Base-by-base conservation (phyloP, 805 yeast genomes). In the Candida maesae region DNA sequence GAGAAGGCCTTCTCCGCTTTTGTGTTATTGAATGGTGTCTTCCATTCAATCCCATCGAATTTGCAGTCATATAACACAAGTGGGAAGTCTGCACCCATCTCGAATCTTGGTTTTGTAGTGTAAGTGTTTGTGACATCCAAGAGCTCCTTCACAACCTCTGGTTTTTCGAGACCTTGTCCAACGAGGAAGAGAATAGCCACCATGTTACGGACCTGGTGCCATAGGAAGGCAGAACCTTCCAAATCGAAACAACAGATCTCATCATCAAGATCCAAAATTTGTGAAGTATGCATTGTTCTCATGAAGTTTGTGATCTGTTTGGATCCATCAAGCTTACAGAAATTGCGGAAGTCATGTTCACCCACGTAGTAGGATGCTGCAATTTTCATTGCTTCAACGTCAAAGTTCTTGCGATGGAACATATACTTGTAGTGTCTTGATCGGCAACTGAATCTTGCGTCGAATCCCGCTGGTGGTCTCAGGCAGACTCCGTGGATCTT, bases 171-270 rank as follows among this genome's bases (percentile, higher is more conserved):
- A 13, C 68, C 68, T 60, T 89, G 95, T 1, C 96, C 99, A 7
- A 89, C 79, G 18, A 84, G 63, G 39, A 93, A 77, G 41, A 93
- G 60, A 10, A 84, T 68, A 0, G 95, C 96, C 67, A 89, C 77
- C 93, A 93, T 93, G 51, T 95, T 89, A 43, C 99, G 75, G 15
- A 93, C 99, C 63, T 93, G 99, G 60, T 93, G 98, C 98, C 98
- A 93, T 41, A 93, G 64, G 52, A 93, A 93, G 8, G 98, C 99
- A 2, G 85, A 70, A 0, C 99, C 99, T 47, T 75, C 71, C 39
- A 93, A 65, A 58, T 88, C 89, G 59, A 91, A 79, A 42, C 80
- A 81, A 54, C 70, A 84, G 40, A 76, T 69, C 24, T 68, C 62
- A 16, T 53, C 53, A 6, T 44, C 42, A 3, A 66, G 41, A 8